Conservation (phyloP, 768 basidiomycete genomes). For the Crepidotus variabilis region DNA sequence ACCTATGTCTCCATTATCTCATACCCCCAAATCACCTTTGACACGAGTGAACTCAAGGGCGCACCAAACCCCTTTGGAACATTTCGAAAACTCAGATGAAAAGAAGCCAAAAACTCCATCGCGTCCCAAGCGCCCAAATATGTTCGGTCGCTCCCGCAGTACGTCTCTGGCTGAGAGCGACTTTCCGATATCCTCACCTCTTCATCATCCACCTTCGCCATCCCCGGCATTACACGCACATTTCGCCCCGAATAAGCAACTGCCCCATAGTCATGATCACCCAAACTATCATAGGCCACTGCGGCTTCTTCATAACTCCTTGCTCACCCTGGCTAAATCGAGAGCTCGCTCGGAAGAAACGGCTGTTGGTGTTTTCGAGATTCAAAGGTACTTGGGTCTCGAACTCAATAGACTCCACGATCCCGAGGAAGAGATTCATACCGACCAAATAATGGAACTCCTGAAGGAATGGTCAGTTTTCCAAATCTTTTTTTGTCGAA, state of each 20-base stretch:
- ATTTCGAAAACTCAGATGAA: not conserved
- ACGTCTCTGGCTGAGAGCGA: not conserved
- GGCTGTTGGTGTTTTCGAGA: slow-evolving; percentile 73
- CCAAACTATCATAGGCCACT: slow-evolving; percentile 29
- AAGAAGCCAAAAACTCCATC: not conserved
- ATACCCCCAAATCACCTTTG: not conserved
- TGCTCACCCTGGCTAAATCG: slow-evolving; percentile 34
- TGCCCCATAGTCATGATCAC: slow-evolving; percentile 13
- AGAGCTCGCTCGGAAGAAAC: slow-evolving; percentile 33
- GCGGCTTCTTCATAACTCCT: slow-evolving; percentile 32
- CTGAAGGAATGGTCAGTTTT: slow-evolving; percentile 38
- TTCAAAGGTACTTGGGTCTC: slow-evolving; percentile 63
- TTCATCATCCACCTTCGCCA: not conserved
- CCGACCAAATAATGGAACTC: slow-evolving; percentile 38
- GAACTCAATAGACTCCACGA: slow-evolving; percentile 53
- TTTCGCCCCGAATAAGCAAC: not conserved
- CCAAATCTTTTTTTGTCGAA: not conserved
- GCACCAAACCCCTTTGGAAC: not conserved
- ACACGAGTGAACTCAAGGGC: not conserved
- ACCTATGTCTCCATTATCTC: not conserved
- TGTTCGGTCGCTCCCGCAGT: not conserved
- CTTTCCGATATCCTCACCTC: not conserved
- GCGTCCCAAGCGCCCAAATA: not conserved
- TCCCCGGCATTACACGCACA: not conserved
- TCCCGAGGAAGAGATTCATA: slow-evolving; percentile 40